These are phyloP conservation scores for Phylloporus rhodoxanthus DNA, from an alignment of 768 basidiomycete species.

Conservation along the genomic window DNA sequence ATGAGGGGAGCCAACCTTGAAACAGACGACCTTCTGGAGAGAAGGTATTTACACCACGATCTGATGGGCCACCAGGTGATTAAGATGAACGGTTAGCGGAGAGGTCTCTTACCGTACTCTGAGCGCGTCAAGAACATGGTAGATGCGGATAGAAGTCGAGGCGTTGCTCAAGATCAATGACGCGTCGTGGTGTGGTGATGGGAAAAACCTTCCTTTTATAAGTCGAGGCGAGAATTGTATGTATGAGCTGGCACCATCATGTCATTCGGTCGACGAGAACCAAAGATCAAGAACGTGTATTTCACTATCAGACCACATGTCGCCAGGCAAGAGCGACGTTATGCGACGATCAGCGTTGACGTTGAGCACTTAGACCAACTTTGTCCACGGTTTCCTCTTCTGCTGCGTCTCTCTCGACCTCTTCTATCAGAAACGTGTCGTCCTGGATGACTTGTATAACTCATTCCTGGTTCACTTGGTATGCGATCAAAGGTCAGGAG, in stretches of 20 bases:
- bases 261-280: too few relatives aligned
- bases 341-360: constrained; percentile 79
- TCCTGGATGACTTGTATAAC: constrained; percentile 88
- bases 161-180: constrained; percentile 3
- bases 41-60: constrained; percentile 98
- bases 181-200: constrained; percentile 23
- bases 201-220: too few relatives aligned
- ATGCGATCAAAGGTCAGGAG: constrained; percentile 61
- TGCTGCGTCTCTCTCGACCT: constrained; percentile 89
- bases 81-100: not conserved
- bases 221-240: too few relatives aligned
- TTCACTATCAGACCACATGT: not conserved
- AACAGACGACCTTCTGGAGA: constrained; percentile 97
- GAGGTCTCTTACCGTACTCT: constrained; percentile 65
- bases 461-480: constrained; percentile 83
- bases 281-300: too few relatives aligned
- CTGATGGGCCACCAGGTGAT: constrained; percentile 33
- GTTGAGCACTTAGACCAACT: constrained; percentile 57
- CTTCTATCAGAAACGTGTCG: constrained; percentile 68
- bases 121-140: constrained; percentile 92
- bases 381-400: constrained; percentile 79
- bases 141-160: constrained; percentile 3
- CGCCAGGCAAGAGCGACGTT: constrained; percentile 92
- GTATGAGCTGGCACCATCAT: too few relatives aligned
- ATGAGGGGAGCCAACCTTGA: constrained; percentile 63